phyloP scores from a whole-genome alignment of 495 filamentous ascomycete genomes.

The Neurospora sp. region DNA sequence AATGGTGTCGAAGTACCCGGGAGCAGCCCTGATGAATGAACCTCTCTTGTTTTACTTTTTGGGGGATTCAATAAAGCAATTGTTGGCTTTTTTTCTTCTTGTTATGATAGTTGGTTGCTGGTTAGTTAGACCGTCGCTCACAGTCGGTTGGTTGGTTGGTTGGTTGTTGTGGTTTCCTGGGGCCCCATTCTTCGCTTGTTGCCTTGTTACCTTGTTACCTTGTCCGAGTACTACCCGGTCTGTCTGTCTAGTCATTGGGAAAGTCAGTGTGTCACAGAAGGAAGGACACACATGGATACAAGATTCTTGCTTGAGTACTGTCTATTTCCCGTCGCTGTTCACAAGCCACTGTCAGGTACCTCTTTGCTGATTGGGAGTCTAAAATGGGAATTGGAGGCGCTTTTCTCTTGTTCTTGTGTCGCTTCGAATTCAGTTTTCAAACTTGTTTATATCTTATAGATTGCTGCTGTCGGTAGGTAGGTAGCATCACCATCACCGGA shows the following conservation, averaged over 20 bases:
- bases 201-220: background rate
- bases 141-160: no score
- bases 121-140: background rate
- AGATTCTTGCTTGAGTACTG: background rate
- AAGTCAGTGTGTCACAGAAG: background rate
- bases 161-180: background rate
- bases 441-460: background rate
- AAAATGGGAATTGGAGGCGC: background rate
- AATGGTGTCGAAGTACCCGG: background rate
- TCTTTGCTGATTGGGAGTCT: background rate
- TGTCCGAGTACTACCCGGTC: background rate
- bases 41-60: background rate
- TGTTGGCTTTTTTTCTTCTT: background rate
- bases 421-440: background rate
- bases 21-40: background rate
- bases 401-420: background rate
- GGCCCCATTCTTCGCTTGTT: background rate
- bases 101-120: background rate
- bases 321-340: background rate
- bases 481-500: background rate
- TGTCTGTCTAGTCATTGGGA: background rate
- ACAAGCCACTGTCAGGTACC: background rate
- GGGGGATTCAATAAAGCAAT: background rate
- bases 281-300: background rate
- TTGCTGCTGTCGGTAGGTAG: background rate